Percentiles rank a stretch among this genome's conserved stretches.
phyloP scores from a whole-genome alignment of 176 grass and related monocot species.

The Cocos nucifera region DNA sequence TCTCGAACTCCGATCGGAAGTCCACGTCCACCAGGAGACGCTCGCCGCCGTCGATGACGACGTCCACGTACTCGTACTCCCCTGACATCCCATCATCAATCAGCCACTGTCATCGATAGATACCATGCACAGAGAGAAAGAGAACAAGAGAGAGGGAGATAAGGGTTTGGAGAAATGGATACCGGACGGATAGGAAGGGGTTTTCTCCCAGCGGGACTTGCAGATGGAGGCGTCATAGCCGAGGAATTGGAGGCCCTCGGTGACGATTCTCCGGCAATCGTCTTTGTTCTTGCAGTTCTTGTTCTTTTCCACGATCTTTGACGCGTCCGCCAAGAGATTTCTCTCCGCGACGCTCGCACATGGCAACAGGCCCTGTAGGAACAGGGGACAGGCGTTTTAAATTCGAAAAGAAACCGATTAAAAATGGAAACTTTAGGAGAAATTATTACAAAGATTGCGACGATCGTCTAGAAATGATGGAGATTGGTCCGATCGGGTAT shows the following conservation, averaged over 20 bases:
- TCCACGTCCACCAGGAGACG: constrained; percentile 77
- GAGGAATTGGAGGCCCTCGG: not conserved
- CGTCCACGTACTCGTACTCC: constrained; percentile 90
- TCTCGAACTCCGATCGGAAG: constrained; percentile 84
- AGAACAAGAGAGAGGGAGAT: too few species aligned
- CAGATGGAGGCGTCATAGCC: constrained; percentile 10
- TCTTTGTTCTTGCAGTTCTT: constrained; percentile 5
- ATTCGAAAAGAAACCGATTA: not conserved
- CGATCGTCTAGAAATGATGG: too few species aligned
- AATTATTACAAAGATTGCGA: not conserved
- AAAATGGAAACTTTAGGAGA: not conserved
- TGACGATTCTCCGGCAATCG: not conserved
- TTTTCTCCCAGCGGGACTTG: constrained; percentile 14
- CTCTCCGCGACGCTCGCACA: constrained; percentile 3
- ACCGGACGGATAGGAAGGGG: constrained; percentile 13
- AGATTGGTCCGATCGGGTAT: not conserved
- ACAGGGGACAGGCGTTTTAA: not conserved
- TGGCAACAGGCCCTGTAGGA: constrained; percentile 3
- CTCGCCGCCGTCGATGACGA: constrained; percentile 22
- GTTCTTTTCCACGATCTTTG: constrained; percentile 5
- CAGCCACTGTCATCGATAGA: not conserved
- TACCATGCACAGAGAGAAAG: not conserved
- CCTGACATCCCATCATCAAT: constrained; percentile 18
- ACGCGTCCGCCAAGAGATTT: constrained; percentile 6
- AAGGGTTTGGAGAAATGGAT: not conserved